These are phyloP conservation scores for Bacidia gigantensis DNA, from an alignment of 495 filamentous ascomycete species.

Conservation along the genomic window DNA sequence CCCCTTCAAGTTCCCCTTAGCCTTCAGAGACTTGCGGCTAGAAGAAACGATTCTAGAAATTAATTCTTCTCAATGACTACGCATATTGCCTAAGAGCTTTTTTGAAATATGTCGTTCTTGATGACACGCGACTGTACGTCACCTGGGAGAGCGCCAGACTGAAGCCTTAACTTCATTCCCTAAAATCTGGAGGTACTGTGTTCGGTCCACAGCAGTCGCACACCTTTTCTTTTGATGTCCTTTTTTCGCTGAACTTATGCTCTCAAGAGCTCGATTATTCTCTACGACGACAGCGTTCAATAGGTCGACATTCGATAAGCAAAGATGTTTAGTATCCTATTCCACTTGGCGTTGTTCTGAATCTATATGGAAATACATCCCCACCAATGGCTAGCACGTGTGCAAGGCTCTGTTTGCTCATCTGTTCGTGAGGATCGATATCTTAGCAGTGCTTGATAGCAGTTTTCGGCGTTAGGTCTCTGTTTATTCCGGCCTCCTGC, in stretches of 20 bases:
- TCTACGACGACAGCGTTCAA: background rate
- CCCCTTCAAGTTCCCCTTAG: too few species aligned
- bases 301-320: background rate
- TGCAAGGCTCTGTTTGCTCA: background rate
- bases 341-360: background rate
- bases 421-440: conserved; percentile 2
- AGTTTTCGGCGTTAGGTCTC: conserved; percentile 1
- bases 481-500: background rate
- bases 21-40: too few species aligned
- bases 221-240: background rate
- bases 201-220: background rate
- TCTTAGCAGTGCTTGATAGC: conserved; percentile 5
- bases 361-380: background rate
- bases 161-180: background rate
- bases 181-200: background rate
- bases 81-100: too few species aligned
- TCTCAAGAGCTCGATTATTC: background rate
- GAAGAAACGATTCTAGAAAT: too few species aligned
- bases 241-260: background rate
- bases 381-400: background rate
- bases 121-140: background rate
- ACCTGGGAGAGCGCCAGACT: background rate
- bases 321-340: background rate
- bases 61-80: too few species aligned
- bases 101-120: background rate